Base-by-base conservation (phyloP, 2,329 filamentous ascomycete genomes). In the Cryphonectria parasitica region DNA sequence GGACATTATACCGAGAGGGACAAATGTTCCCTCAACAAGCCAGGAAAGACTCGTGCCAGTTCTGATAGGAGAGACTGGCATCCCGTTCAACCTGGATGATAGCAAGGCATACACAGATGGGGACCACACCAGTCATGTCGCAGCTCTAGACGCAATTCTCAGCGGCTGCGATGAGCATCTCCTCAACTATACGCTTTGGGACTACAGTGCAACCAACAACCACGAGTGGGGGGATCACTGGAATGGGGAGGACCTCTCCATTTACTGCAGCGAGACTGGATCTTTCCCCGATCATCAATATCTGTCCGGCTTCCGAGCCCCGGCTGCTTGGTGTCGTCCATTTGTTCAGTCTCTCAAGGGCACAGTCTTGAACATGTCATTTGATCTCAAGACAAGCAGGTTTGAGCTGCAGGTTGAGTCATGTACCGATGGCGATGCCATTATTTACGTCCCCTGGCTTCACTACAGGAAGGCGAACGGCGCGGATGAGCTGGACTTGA, bases 181-280 rank as follows among this genome's bases (percentile, higher is more conserved):
- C 28, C 70, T 75, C 43, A 74, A 58, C 58, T 76, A 72, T 52
- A 73, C 75, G 4, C 43, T 76, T 1, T 76, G 75, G 73, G 73
- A 71, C 2, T 76, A 75, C 64, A 75, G 74, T 60, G 52, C 72
- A 2, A 56, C 69, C 56, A 76, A 76, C 73, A 74, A 34, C 13
- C 74, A 75, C n/a, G 71, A 76, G 66, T 75, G 74, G 75, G 74
- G 75, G 19, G 74, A 76, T 70, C 49, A 72, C 41, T 77, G 75
- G 75, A 76, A 76, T 67, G 74, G 75, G 54, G 75, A 77, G 69
- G 75, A 76, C 39, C 62, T 77, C n/a, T 75, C 74, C 15, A 71
- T 77, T 13, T 72, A 71, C 63, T 76, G 72, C 60, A 45, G 69
- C 56, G 74, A 75, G 67, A 75, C 74, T 3, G 73, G 71, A 15